These are phyloP conservation scores for Yamadazyma oceani DNA, from an alignment of 1,139 yeast species.

Conservation along the genomic window DNA sequence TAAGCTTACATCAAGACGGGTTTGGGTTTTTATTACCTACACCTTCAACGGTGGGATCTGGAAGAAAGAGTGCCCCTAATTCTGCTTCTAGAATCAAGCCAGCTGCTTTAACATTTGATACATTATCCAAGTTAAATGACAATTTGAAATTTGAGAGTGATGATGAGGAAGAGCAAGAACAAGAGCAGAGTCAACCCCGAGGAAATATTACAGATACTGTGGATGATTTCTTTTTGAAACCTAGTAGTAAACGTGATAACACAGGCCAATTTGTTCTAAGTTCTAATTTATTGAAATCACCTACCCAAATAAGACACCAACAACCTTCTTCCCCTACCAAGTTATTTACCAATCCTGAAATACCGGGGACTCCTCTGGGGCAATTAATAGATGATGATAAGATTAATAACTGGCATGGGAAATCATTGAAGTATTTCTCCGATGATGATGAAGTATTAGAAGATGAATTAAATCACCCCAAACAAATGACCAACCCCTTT, in stretches of 20 bases:
- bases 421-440: constrained; percentile 26
- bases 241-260: constrained; percentile 6
- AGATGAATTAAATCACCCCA: constrained; percentile 2
- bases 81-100: constrained; percentile 6
- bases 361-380: constrained; percentile 31
- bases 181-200: constrained; percentile 5
- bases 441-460: constrained; percentile 30
- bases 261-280: constrained; percentile 6
- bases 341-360: background rate
- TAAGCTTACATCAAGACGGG: constrained; percentile 4
- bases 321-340: constrained; percentile 4
- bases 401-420: constrained; percentile 41
- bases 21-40: constrained; percentile 39
- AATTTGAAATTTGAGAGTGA: constrained; percentile 19
- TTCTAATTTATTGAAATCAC: constrained; percentile 12
- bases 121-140: constrained; percentile 21
- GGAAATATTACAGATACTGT: constrained; percentile 19
- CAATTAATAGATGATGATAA: constrained; percentile 37
- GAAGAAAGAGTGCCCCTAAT: constrained; percentile 21
- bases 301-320: constrained; percentile 7
- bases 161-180: constrained; percentile 16
- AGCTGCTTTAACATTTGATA: constrained; percentile 19
- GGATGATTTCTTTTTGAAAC: constrained; percentile 13
- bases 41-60: constrained; percentile 45
- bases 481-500: constrained; percentile 22